Evolutionary conservation across 2,329 filamentous ascomycete species (phyloP), one percentile per base, ranked within the genome.

Genomic region (Diaporthe aspalathi): DNA sequence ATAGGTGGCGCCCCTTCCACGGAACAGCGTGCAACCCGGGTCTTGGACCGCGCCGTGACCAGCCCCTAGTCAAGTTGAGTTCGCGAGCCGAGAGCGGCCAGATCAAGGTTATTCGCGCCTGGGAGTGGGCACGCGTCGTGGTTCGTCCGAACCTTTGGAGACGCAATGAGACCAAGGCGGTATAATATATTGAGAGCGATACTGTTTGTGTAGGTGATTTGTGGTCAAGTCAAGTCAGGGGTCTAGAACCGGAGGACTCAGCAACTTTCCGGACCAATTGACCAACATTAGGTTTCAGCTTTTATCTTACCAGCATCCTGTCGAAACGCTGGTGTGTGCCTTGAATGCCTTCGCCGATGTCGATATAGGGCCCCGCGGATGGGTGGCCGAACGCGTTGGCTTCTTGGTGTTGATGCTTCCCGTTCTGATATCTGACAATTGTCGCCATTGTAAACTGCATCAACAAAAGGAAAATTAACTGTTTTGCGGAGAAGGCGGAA

Each of bases 141-240:
- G 60, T 65, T 65, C 45, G 60, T 50, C n/a, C 45, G 29, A 65
- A 35, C 16, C 20, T 65, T 60, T 65, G 45, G 60, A 35, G 43
- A 38, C 16, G 29, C 60, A n/a, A 65, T 65, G n/a, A n/a, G 45
- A 24, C 43, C 60, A 49, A 22, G 27, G 27, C 43, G 27, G 60
- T 65, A 50, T 65, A 65, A 65, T 65, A 65, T 50, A 65, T 27
- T 65, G 29, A 38, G 16, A 65, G 35, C 8, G 24, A 50, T 49
- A 63, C 22, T 35, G 16, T 17, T 11, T 63, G 20, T 50, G 43
- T 20, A 50, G 35, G 50, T 49, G 43, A 65, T 17, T 22, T 24
- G 60, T 50, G 60, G 60, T 2, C 24, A 38, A 24, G 45, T 38
- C 45, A 17, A 24, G 43, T 50, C 45, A 35, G 29, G n/a, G 40